These are phyloP conservation scores for Daedaleopsis sinensis DNA, from an alignment of 768 basidiomycete genomes.

Conservation along the genomic window DNA sequence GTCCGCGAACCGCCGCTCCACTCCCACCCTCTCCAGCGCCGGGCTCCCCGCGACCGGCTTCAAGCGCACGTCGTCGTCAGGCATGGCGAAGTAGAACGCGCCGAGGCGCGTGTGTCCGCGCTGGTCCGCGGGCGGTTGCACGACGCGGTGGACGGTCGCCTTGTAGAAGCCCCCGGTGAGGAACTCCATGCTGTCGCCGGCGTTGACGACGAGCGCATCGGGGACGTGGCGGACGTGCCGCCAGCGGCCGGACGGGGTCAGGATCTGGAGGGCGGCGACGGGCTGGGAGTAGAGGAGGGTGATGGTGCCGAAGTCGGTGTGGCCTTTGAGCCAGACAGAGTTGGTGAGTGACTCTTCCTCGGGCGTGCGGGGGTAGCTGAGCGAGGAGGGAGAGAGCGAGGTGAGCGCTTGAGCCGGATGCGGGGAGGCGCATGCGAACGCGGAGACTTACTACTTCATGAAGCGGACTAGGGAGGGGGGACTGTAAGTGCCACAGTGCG, in stretches of 20 bases:
- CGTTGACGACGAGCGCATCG: conserved; percentile 40
- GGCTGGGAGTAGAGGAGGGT: conserved; percentile 42
- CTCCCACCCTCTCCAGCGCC: conserved; percentile 33
- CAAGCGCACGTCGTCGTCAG: conserved; percentile 34
- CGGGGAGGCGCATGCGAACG: background rate
- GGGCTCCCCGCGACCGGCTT: conserved; percentile 35
- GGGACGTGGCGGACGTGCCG: conserved; percentile 39
- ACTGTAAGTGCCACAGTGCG: background rate
- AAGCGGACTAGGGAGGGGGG: conserved; percentile 30
- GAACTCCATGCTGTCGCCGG: conserved; percentile 38
- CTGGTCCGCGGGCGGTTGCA: conserved; percentile 39
- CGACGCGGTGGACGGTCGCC: conserved; percentile 40
- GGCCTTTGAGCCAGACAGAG: conserved; percentile 41
- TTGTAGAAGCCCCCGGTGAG: conserved; percentile 39
- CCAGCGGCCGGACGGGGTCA: conserved; percentile 38
- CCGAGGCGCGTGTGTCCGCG: conserved; percentile 37
- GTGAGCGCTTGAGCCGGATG: no score
- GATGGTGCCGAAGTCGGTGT: conserved; percentile 39
- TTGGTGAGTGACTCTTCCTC: conserved; percentile 35
- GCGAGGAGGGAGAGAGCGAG: background rate
- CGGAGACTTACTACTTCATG: conserved; percentile 19
- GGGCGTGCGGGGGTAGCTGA: conserved; percentile 35
- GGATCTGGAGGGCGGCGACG: conserved; percentile 37
- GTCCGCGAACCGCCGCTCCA: conserved; percentile 30
- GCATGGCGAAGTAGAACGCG: conserved; percentile 38